Conservation (phyloP, 345 rosid genomes). For the Acer negundo region DNA sequence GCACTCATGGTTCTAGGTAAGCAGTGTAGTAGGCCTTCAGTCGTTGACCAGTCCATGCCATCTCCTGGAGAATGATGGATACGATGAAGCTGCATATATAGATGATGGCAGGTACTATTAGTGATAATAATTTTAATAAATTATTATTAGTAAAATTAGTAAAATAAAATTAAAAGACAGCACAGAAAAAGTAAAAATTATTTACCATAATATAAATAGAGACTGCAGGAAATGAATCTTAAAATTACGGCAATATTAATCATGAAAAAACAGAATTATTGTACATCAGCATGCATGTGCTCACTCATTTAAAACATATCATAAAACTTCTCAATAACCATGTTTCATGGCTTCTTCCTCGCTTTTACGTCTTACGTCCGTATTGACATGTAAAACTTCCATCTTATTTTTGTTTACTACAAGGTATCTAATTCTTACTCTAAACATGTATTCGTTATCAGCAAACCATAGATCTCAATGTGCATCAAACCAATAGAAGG, state of each 20-base stretch:
- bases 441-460: too few species aligned
- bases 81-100: slow-evolving; percentile 86
- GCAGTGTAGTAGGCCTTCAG: slow-evolving; percentile 82
- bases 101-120: slow-evolving; percentile 94
- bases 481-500: too few species aligned
- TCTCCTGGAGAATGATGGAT: slow-evolving; percentile 88
- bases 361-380: background rate
- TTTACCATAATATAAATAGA: background rate
- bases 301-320: slow-evolving; percentile 4
- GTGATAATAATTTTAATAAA: slow-evolving; percentile 34
- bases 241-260: background rate
- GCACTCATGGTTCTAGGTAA: too few species aligned
- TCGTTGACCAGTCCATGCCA: slow-evolving; percentile 78
- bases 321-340: background rate
- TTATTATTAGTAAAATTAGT: background rate
- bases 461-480: too few species aligned
- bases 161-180: background rate
- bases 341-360: background rate
- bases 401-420: too few species aligned
- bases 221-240: background rate
- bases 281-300: background rate
- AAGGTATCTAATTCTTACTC: too few species aligned
- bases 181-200: background rate
- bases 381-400: too few species aligned
- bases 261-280: background rate